Conservation (phyloP, 176 grass and related monocot genomes). For the Raddia distichophylla region DNA sequence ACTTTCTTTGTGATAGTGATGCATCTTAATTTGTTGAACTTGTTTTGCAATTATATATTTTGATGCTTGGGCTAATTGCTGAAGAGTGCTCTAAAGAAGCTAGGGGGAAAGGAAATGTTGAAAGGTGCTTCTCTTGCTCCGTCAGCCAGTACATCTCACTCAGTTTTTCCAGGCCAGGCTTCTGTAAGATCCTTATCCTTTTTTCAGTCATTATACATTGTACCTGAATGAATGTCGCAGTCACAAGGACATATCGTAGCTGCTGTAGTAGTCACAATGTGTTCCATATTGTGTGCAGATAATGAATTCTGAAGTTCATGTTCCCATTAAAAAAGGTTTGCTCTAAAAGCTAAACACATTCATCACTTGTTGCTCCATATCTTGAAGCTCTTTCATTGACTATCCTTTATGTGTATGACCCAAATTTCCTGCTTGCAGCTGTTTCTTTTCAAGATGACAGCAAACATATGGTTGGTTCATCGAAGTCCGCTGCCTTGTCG, state of each 20-base stretch:
- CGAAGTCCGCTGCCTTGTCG: conserved; percentile 31
- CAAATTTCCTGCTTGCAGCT: conserved; percentile 49
- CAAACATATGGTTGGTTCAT: conserved; percentile 30
- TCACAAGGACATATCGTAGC: neutral
- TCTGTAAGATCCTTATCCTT: conserved; percentile 48
- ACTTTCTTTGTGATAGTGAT: conserved; percentile 23
- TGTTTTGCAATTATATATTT: conserved; percentile 28
- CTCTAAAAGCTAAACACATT: conserved; percentile 18
- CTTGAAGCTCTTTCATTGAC: conserved; percentile 9
- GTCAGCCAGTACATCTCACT: conserved; percentile 36
- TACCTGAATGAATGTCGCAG: conserved; percentile 29
- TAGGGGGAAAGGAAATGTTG: conserved; percentile 8
- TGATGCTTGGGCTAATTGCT: conserved; percentile 40
- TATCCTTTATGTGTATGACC: conserved; percentile 7
- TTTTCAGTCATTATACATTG: conserved; percentile 29
- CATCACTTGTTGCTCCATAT: conserved; percentile 14
- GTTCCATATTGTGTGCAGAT: conserved; percentile 45
- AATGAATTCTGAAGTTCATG: conserved; percentile 43
- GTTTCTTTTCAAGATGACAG: conserved; percentile 58
- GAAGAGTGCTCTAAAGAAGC: conserved; percentile 57
- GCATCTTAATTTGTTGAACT: conserved; percentile 32
- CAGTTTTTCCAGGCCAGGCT: conserved; percentile 2
- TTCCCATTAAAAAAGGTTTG: conserved; percentile 57
- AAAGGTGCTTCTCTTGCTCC: conserved; percentile 48
- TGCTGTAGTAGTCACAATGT: conserved; percentile 20